Evolutionary conservation across 495 filamentous ascomycete genomes (phyloP), one percentile per base, ranked within the genome.

Genomic region (Viridothelium virens): DNA sequence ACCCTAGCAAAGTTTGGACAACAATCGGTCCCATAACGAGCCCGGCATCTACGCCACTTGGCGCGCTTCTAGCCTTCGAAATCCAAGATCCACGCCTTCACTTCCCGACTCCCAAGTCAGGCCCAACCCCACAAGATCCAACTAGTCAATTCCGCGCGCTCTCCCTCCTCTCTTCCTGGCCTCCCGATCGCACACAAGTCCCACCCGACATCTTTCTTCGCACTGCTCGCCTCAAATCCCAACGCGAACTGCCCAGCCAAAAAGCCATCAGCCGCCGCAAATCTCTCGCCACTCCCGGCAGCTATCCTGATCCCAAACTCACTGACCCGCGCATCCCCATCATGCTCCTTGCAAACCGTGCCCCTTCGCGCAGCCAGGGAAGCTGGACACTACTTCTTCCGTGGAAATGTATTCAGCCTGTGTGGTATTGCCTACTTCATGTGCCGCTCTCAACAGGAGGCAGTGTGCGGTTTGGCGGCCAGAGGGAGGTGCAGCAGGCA

Each of bases 351-450:
- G 82, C 89, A 38, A 87, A 83, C 14, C 81, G 83, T 11, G 73
- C 81, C 38, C 33, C 38, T 7, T 78, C 78, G n/a, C 78, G 79
- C 10, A 73, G 76, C 1, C 86, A 87, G 56, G 88, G 89, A 0
- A 85, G 80, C 1, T 97, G 92, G 92, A 95, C 89, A 1, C 70
- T 98, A 1, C 80, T 97, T 38, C 79, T 94, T 2, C 94, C 94
- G 0, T 97, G 94, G 92, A 93, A 91, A 71, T 96, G 91, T 69
- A 87, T 97, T 38, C 76, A 82, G 31, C 86, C 91, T 1, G 78
- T 97, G 44, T 98, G 94, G 94, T 90, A 93, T 71, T 82, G 84
- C 16, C 71, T 98, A 12, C 87, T 96, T 84, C 90, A 90, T 72
- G 93, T 89, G 72, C 91, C 92, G 0, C 79, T 95, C 1, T 90